Conservation (phyloP, 1,284 basidiomycete genomes). For the Cystobasidium slooffiae region DNA sequence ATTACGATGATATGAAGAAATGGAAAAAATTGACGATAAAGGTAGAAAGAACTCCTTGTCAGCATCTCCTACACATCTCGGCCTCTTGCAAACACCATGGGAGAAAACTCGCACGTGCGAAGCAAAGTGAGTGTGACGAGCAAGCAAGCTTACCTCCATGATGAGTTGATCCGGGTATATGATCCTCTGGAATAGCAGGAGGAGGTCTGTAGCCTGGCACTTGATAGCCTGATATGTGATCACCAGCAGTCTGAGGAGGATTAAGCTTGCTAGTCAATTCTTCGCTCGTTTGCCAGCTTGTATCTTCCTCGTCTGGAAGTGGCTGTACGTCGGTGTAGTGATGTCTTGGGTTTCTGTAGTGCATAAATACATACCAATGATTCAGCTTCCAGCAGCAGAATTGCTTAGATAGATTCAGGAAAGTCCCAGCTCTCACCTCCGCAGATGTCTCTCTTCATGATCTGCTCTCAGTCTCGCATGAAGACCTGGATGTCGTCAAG, state of each 20-base stretch:
- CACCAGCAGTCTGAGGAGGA: conserved; percentile 10
- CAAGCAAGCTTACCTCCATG: conserved; percentile 28
- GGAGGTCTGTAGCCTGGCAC: conserved; percentile 32
- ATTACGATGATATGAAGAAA: too few relatives aligned
- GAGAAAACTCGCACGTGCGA: neutral
- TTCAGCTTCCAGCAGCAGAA: neutral
- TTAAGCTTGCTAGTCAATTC: conserved; percentile 10
- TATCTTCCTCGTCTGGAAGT: conserved; percentile 25
- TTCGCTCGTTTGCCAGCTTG: neutral
- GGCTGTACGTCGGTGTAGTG: conserved; percentile 30
- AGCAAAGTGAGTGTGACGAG: neutral
- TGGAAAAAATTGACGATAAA: too few relatives aligned
- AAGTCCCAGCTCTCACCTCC: conserved; percentile 1
- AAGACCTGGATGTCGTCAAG: conserved; percentile 7
- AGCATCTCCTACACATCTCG: too few relatives aligned
- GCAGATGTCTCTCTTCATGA: conserved; percentile 7
- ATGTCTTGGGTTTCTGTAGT: neutral
- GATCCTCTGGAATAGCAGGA: conserved; percentile 31
- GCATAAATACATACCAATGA: too few relatives aligned
- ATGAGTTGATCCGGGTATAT: conserved; percentile 20
- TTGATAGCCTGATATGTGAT: conserved; percentile 20
- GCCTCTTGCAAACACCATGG: too few relatives aligned
- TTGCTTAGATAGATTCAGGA: neutral
- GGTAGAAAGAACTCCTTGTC: too few relatives aligned
- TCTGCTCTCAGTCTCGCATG: conserved; percentile 33